Conservation (phyloP, 2,329 filamentous ascomycete genomes). For the Xylariaceae sp. region DNA sequence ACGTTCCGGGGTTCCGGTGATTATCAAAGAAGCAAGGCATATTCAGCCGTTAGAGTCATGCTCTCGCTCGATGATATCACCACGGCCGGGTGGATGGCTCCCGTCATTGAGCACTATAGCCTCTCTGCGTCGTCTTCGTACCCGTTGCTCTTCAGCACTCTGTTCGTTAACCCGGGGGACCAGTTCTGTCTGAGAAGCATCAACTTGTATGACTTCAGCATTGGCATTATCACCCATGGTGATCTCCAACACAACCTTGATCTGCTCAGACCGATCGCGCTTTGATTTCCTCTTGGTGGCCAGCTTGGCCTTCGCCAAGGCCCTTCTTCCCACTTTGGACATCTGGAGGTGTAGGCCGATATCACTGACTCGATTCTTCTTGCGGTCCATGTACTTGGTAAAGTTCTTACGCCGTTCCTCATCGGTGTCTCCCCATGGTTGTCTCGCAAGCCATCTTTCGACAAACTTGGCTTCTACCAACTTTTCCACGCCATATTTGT, state of each 20-base stretch:
- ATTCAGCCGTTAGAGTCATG: slow-evolving; percentile 31
- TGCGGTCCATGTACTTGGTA: slow-evolving; percentile 38
- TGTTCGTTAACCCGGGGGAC: slow-evolving; percentile 39
- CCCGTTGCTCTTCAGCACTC: slow-evolving; percentile 59
- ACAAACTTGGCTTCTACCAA: slow-evolving; percentile 59
- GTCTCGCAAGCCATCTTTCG: slow-evolving; percentile 65
- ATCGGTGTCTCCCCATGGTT: slow-evolving; percentile 55
- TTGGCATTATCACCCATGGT: slow-evolving; percentile 22
- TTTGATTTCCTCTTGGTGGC: slow-evolving; percentile 27
- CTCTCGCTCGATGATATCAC: slow-evolving; percentile 70
- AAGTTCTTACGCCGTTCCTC: slow-evolving; percentile 48
- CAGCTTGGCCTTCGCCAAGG: slow-evolving; percentile 43
- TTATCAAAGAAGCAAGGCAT: no score
- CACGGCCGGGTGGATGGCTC: slow-evolving; percentile 62
- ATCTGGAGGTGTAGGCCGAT: slow-evolving; percentile 42
- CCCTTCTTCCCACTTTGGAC: slow-evolving; percentile 43
- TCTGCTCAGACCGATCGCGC: slow-evolving; percentile 20
- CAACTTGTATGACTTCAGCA: slow-evolving; percentile 19
- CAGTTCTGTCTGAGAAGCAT: slow-evolving; percentile 23
- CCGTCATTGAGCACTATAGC: slow-evolving; percentile 88
- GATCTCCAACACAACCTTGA: slow-evolving; percentile 29
- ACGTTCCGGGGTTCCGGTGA: no score
- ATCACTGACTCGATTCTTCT: slow-evolving; percentile 46
- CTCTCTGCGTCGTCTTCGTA: slow-evolving; percentile 70
- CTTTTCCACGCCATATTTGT: slow-evolving; percentile 47